phyloP scores from a whole-genome alignment of 768 basidiomycete genomes.

The Pulveroboletus frians region DNA sequence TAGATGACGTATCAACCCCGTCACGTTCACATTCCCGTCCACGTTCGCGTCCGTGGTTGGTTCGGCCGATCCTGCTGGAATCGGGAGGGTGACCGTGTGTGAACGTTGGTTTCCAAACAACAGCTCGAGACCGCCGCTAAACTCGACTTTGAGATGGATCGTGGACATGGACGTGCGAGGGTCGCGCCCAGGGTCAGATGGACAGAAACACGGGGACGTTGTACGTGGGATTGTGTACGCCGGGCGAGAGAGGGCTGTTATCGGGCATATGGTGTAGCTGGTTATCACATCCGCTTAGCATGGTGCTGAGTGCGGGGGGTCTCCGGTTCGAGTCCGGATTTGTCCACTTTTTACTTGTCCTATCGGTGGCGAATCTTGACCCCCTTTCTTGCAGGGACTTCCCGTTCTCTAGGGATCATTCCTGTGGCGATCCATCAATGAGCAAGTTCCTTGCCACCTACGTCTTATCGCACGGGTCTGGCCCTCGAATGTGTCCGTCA shows the following conservation, averaged over 20 bases:
- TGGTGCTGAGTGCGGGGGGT: conserved; percentile 33
- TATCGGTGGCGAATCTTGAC: too few species aligned
- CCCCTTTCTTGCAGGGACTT: too few species aligned
- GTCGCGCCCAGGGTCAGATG: too few species aligned
- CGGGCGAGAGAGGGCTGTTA: rapidly evolving
- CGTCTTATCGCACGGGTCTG: too few species aligned
- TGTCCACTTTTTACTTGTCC: too few species aligned
- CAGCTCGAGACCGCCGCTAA: conserved; percentile 82
- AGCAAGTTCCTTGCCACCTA: too few species aligned
- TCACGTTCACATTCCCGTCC: conserved; percentile 55
- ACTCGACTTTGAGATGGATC: conserved; percentile 58
- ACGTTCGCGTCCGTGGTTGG: conserved; percentile 26
- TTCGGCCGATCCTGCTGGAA: background rate
- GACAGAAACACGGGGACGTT: background rate
- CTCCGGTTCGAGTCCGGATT: conserved; percentile 39
- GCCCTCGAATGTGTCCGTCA: too few species aligned
- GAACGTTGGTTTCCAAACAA: conserved; percentile 68
- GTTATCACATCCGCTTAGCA: conserved; percentile 40
- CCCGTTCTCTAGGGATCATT: too few species aligned
- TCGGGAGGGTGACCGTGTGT: conserved; percentile 55
- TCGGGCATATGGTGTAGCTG: conserved; percentile 38
- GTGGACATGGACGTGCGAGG: conserved; percentile 7
- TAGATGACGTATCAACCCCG: conserved; percentile 76
- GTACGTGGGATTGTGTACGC: background rate
- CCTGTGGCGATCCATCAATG: too few species aligned